phyloP scores from a whole-genome alignment of 345 rosid genomes.

The Gossypium bickii region DNA sequence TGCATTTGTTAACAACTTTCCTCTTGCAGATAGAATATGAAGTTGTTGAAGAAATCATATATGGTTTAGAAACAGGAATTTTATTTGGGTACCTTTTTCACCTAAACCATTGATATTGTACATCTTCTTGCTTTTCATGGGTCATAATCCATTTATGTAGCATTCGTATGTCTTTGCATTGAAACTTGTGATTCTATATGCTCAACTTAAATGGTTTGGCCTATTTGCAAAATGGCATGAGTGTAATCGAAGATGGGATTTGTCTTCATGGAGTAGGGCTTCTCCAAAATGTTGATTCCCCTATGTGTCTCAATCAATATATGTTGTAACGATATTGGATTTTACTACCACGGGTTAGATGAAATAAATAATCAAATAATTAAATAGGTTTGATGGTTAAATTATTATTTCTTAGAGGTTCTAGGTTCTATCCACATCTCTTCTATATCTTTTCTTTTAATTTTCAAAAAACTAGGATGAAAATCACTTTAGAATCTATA shows the following conservation, averaged over 20 bases:
- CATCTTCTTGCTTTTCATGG: conserved; percentile 2
- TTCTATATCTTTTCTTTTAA: too few species aligned
- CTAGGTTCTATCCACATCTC: too few species aligned
- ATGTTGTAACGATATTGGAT: conserved; percentile 83
- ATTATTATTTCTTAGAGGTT: too few species aligned
- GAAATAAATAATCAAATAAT: too few species aligned
- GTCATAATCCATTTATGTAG: neutral
- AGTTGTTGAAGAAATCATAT: conserved; percentile 98
- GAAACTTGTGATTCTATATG: neutral
- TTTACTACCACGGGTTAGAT: conserved; percentile 48
- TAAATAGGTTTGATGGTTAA: too few species aligned
- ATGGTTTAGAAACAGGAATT: conserved; percentile 89
- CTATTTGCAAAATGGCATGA: conserved; percentile 78
- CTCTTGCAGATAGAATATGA: conserved; percentile 70
- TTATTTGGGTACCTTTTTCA: conserved; percentile 68
- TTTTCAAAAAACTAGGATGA: too few species aligned
- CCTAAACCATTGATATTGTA: neutral
- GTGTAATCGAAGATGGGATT: conserved; percentile 98
- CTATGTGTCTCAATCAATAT: too few species aligned
- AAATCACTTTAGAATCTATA: too few species aligned
- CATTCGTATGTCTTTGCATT: neutral
- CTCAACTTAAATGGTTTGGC: conserved; percentile 3
- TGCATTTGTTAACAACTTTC: conserved; percentile 18
- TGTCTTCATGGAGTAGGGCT: conserved; percentile 79
- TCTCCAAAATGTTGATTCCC: conserved; percentile 45